Base-by-base conservation (phyloP, 2,329 filamentous ascomycete species). In the Ophiostoma australiae region DNA sequence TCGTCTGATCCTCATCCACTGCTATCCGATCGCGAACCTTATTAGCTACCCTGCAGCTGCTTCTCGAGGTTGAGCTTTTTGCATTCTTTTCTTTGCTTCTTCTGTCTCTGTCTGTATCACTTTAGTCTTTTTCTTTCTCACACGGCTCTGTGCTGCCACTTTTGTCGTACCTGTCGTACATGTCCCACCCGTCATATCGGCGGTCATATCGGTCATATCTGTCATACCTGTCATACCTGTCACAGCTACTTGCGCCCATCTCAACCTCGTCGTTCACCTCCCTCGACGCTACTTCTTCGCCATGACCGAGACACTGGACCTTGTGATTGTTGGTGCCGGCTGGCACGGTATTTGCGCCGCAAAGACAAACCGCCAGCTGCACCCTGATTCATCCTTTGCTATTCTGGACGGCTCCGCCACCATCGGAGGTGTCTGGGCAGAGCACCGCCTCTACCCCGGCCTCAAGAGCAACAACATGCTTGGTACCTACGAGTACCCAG, bases 381-480 rank as follows among this genome's bases (percentile, higher is more conserved):
- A 90, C 74, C 89, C 89, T 0, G 76, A 81, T n/a, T 81, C 82
- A 70, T 84, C 83, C 1, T 76, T 91, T 33, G 79, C 84, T 1
- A 76, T 92, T 11, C 79, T 91, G 39, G 90, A 92, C 67, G 79
- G 82, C 5, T 82, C 83, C 13, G 77, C 81, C 15, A 85, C 85
- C 0, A 76, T 89, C 5, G 91, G 91, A 0, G 91, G 91, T 4
- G 87, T 88, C 20, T 94, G 91, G 91, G 85, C 88, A 10, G 81
- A 86, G 71, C 81, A 90, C 52, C 84, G 90, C 1, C 79, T 92
- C 0, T 90, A 93, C 77, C 86, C 88, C 0, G 88, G 87, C 1
- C 83, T 94, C 68, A 90, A 88, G 75, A 89, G 86, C 70, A 94
- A 94, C 79, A 93, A 93, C 76, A 84, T 92, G 77, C 78, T 89